Conservation (phyloP, 345 rosid species). For the Fremontodendron californicum region DNA sequence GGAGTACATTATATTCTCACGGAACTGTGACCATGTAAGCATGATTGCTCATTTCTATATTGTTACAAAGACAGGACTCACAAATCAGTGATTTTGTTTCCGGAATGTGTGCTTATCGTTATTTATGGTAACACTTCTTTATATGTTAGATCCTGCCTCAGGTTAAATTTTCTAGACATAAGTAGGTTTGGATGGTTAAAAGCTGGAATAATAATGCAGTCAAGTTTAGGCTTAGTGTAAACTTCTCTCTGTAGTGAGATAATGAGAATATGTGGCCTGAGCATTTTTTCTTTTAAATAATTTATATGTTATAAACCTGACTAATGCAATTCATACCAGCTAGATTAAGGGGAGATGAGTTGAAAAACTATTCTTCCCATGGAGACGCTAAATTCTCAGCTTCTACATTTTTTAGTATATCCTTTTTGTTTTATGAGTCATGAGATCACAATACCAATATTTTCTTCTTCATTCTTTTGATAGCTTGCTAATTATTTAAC, state of each 20-base stretch:
- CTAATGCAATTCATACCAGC: background rate
- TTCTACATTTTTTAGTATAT: background rate
- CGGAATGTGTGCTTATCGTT: background rate
- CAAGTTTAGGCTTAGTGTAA: background rate
- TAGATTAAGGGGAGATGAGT: background rate
- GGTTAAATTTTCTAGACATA: background rate
- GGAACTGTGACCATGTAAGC: background rate
- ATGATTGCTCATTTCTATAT: background rate
- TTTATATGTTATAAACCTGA: background rate
- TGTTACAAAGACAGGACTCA: background rate
- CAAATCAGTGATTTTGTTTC: background rate
- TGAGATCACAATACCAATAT: background rate
- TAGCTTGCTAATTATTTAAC: background rate
- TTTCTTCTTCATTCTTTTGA: background rate
- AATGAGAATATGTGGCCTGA: background rate
- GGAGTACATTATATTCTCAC: background rate
- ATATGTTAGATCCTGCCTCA: background rate
- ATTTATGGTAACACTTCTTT: background rate
- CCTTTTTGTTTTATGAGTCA: background rate
- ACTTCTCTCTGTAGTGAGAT: background rate
- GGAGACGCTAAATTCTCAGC: background rate
- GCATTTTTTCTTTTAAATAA: background rate
- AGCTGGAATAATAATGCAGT: background rate
- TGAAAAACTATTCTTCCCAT: background rate
- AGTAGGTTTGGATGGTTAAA: background rate